A percentile compares a stretch with the other conserved stretches of the same genome.
Conservation (phyloP, 2,329 filamentous ascomycete genomes). For the Aspergillus udagawae region DNA sequence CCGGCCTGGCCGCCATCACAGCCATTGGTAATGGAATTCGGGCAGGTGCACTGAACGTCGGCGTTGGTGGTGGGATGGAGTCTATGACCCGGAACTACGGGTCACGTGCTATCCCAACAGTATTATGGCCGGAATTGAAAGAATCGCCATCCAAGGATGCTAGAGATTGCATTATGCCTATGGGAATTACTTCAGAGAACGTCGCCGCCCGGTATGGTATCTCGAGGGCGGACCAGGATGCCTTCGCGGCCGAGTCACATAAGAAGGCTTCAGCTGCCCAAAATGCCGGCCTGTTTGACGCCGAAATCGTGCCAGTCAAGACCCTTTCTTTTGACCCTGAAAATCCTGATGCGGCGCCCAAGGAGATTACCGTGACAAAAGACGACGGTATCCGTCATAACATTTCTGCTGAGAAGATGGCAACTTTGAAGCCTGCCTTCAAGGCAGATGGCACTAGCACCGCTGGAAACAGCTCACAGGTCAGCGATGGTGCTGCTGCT, state of each 20-base stretch:
- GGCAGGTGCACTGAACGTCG: slow-evolving; percentile 66
- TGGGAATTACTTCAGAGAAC: slow-evolving; percentile 89
- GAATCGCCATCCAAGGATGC: slow-evolving; percentile 64
- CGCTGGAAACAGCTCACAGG: slow-evolving; percentile 80
- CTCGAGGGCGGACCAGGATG: slow-evolving; percentile 72
- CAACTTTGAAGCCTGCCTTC: slow-evolving; percentile 82
- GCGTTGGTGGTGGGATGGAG: slow-evolving; percentile 88
- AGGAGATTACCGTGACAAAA: slow-evolving; percentile 64
- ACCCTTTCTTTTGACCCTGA: slow-evolving; percentile 65
- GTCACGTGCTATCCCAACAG: slow-evolving; percentile 73
- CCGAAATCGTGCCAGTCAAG: slow-evolving; percentile 75
- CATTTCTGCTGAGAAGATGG: slow-evolving; percentile 66
- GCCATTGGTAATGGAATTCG: slow-evolving; percentile 70
- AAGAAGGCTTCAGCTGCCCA: slow-evolving; percentile 68
- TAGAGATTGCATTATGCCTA: slow-evolving; percentile 85
- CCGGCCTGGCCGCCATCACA: slow-evolving; percentile 72
- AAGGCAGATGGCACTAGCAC: slow-evolving; percentile 69
- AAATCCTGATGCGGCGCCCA: slow-evolving; percentile 52
- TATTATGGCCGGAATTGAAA: slow-evolving; percentile 71
- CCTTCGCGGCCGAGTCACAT: slow-evolving; percentile 73
- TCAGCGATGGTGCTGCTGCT: slow-evolving; percentile 83
- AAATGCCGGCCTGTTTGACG: slow-evolving; percentile 64
- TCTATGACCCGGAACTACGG: slow-evolving; percentile 94
- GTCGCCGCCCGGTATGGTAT: slow-evolving; percentile 75
- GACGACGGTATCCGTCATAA: slow-evolving; percentile 79